These are phyloP conservation scores for Paecilomyces formosus DNA, from an alignment of 2,329 filamentous ascomycete genomes.

Conservation along the genomic window DNA sequence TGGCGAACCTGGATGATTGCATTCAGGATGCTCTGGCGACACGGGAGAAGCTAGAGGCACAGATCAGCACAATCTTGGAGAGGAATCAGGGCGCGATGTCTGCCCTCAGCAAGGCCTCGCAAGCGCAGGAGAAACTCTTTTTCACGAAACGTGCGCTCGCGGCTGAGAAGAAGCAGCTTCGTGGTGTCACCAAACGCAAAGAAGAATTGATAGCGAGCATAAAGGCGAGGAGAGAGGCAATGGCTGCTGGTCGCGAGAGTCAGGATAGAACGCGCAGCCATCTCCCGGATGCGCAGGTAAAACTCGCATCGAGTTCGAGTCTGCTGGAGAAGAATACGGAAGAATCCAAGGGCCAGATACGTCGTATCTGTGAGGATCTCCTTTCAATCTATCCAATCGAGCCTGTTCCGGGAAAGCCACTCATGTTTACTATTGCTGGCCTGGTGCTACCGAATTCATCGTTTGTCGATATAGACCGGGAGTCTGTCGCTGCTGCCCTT, in stretches of 20 bases:
- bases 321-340: constrained; percentile 51
- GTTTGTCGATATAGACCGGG: constrained; percentile 60
- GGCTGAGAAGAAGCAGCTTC: constrained; percentile 59
- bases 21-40: constrained; percentile 83
- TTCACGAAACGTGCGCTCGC: constrained; percentile 46
- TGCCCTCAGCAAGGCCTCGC: constrained; percentile 25
- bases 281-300: constrained; percentile 53
- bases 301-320: constrained; percentile 50
- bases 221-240: constrained; percentile 57
- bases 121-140: constrained; percentile 32
- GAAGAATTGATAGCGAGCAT: constrained; percentile 64
- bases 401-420: constrained; percentile 54
- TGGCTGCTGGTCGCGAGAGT: constrained; percentile 53
- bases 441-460: constrained; percentile 72
- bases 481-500: constrained; percentile 70
- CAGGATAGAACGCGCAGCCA: constrained; percentile 55
- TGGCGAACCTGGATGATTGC: constrained; percentile 82
- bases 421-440: constrained; percentile 77
- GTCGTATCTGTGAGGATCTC: constrained; percentile 81
- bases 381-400: constrained; percentile 72
- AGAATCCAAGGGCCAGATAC: constrained; percentile 73
- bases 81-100: constrained; percentile 26
- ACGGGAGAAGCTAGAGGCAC: constrained; percentile 63
- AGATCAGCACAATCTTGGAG: constrained; percentile 57
- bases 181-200: constrained; percentile 53